Evolutionary conservation across 345 rosid species (phyloP), one percentile per base, ranked within the genome.

Genomic region (Hypericum androsaemum): DNA sequence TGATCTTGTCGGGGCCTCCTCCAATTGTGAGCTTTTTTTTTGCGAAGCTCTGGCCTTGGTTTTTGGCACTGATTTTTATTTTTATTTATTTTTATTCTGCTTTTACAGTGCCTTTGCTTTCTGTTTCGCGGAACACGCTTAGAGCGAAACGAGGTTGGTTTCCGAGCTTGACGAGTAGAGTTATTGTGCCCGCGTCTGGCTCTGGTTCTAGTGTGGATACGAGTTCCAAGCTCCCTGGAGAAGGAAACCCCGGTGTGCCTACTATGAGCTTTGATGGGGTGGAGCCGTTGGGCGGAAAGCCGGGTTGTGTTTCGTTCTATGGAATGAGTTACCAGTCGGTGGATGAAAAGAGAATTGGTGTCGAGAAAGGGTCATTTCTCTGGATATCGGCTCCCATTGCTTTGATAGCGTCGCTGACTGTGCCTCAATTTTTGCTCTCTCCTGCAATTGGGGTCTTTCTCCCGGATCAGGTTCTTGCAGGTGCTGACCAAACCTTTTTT

Each of bases 361-460:
- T 78, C 63, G 78, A 70, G 2, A 78, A 76, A 56, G 83, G 82
- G 43, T 86, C 92, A 0, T 79, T 77, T 46, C 67, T 84, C 37
- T 89, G 94, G 96, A 36, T 80, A 60, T 62, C 84, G 73, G 95
- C 83, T 12, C 96, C 96, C 15, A 67, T 69, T 41, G 80, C 74
- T 0, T 73, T 89, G 63, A 77, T 82, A 39, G 53, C 81, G 0
- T 86, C 90, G 0, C 53, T 89, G 72, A 71, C 82, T 60, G 58
- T 86, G 65, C 96, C 90, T 0, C 96, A 86, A 67, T 77, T 83
- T 63, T 80, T 79, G 71, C 64, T 86, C 6, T 73, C 76, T 49
- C 61, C 68, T 61, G 72, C 64, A 50, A 67, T 86, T 35, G 88
- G 79, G 59, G 71, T 71, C 16, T 44, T 75, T 37, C 47, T 80